Base-by-base conservation (phyloP, 164 flowering plant genomes). In the Liquidambar formosana region DNA sequence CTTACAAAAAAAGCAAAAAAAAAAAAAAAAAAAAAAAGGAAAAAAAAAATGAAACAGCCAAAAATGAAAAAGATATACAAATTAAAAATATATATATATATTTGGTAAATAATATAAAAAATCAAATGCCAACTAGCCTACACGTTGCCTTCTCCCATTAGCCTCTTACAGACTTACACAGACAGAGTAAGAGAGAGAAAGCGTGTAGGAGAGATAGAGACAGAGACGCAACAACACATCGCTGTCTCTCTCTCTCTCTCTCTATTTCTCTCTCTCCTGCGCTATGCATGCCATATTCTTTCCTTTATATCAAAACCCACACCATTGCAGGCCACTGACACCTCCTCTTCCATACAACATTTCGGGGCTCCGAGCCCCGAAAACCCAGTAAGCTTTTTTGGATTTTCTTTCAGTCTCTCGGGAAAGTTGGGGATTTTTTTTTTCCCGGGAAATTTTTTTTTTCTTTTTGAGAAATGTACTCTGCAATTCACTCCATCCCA, bases 381-480 rank as follows among this genome's bases (percentile, higher is more conserved):
- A 19, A 8, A 33, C 48, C 64, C 57, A 43, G 26, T 23, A 33
- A 2, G 25, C 54, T 41, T n/a, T 44, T n/a, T 38, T 15, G 13
- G 13, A 1, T 56, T 58, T 51, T 41, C 48, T 3, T 9, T 27
- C 23, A 8, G 22, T 54, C 43, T 57, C 57, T 65, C 21, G 59
- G 45, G 47, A 44, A 57, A 49, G 25, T 5, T 41, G 28, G 43
- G 44, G 65, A 23, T 57, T 26, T 57, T 57, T 3, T 1, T 56
- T 54, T 56, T 27, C n/a, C 18, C 11, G 41, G 22, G 43, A 19
- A 33, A 15, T 16, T 43, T n/a, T n/a, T n/a, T n/a, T n/a, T n/a
- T n/a, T n/a, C n/a, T n/a, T n/a, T 61, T 61, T 21, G 43, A 13
- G n/a, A 27, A 79, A 83, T 83, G 86, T 85, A 77, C 82, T 78